Base-by-base conservation (phyloP, 495 filamentous ascomycete genomes). In the Xylaria cubensis region DNA sequence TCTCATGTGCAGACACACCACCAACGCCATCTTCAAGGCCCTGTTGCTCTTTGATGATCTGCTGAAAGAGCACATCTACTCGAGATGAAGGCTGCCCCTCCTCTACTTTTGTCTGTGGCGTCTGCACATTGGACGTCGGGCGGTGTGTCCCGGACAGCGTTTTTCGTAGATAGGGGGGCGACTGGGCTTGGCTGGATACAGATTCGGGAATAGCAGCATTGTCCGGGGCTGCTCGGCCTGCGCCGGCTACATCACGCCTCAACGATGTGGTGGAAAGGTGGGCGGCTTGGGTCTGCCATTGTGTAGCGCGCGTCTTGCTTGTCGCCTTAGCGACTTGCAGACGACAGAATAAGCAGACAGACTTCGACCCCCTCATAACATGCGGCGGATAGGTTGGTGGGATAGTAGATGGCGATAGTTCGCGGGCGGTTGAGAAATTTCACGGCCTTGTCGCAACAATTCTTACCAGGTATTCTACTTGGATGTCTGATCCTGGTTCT, bases 241-340 rank as follows among this genome's bases (percentile, higher is more conserved):
- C n/a, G 26, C n/a, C 46, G 17, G 42, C 8, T n/a, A 48, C 29
- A 48, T 74, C 70, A 69, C 26, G 51, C 70, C 44, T 73, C 50
- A 62, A 55, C 26, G 39, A 13, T 3, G 69, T 63, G 19, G 64
- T 76, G 8, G 65, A 72, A 51, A 74, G 74, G 7, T 21, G 53
- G 19, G 65, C 46, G 61, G 3, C 76, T 72, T 61, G 80, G 58
- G 74, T 86, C 80, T 65, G 80, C 85, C 74, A 85, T 78, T 75
- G 86, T 79, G 53, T 83, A 80, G 9, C 81, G 75, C 58, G 84
- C 81, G 19, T 85, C 80, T 70, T 41, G 48, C 64, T 51, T 58
- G 75, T 68, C 59, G 66, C 59, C 66, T 64, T 44, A 63, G 73
- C 70, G 70, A 67, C 70, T 75, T 74, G 58, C 41, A 74, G 75